These are phyloP conservation scores for Phytopythium helicoides DNA, from an alignment of 352 stramenopile species.

Conservation along the genomic window DNA sequence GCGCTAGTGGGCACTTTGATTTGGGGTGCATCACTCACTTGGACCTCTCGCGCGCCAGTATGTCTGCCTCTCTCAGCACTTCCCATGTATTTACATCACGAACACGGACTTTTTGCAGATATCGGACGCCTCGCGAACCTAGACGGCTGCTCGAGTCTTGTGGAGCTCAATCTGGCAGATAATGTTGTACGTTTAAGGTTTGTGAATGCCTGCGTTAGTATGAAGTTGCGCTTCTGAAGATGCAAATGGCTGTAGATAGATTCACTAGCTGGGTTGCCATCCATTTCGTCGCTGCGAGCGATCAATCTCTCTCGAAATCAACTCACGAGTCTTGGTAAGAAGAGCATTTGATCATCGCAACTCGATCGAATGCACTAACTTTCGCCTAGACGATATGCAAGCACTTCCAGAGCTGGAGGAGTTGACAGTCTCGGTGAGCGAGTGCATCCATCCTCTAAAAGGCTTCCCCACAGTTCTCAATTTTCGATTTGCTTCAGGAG, in stretches of 20 bases:
- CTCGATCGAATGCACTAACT: background rate
- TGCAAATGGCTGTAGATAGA: slow-evolving; percentile 26
- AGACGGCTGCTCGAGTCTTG: slow-evolving; percentile 43
- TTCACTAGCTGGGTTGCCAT: slow-evolving; percentile 41
- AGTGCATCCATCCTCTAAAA: too few relatives aligned
- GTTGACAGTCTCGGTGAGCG: slow-evolving; percentile 40
- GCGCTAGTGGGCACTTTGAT: slow-evolving; percentile 74
- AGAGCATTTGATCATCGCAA: too few relatives aligned
- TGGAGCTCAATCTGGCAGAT: slow-evolving; percentile 53
- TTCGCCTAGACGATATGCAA: slow-evolving; percentile 35
- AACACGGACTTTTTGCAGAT: background rate
- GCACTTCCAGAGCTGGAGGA: slow-evolving; percentile 46
- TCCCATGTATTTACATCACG: background rate
- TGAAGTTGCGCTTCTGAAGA: background rate
- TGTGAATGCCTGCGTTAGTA: background rate
- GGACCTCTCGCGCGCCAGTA: slow-evolving; percentile 49
- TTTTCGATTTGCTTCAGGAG: slow-evolving; percentile 21
- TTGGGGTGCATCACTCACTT: slow-evolving; percentile 60
- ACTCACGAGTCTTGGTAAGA: slow-evolving; percentile 41
- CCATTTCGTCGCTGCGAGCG: slow-evolving; percentile 33
- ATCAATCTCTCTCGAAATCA: slow-evolving; percentile 53
- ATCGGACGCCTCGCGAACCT: slow-evolving; percentile 35
- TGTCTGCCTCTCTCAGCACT: too few relatives aligned
- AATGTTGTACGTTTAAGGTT: slow-evolving; percentile 38
- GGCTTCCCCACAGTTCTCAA: too few relatives aligned